These are phyloP conservation scores for Groenewaldozyma sp. DNA, from an alignment of 1,139 yeast genomes.

Conservation along the genomic window DNA sequence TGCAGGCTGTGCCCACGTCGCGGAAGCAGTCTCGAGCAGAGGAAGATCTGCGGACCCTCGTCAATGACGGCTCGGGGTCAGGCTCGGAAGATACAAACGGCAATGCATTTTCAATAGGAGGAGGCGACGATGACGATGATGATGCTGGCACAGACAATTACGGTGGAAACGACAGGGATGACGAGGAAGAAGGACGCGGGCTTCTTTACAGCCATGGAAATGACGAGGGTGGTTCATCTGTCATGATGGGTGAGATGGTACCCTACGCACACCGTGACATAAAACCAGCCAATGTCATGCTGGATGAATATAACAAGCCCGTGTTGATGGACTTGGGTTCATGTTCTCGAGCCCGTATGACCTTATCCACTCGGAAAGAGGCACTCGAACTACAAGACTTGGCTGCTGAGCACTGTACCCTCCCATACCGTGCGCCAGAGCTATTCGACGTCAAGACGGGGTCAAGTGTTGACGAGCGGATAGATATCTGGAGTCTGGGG, in stretches of 20 bases:
- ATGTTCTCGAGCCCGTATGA: constrained; percentile 53
- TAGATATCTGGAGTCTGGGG: constrained; percentile 89
- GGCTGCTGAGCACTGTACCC: constrained; percentile 79
- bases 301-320: constrained; percentile 60
- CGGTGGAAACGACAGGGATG: constrained; percentile 5
- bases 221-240: constrained; percentile 27
- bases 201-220: constrained; percentile 20
- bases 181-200: constrained; percentile 13
- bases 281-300: constrained; percentile 84
- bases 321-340: constrained; percentile 83
- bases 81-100: constrained; percentile 11
- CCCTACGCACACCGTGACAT: constrained; percentile 83
- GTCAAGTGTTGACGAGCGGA: constrained; percentile 53
- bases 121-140: constrained; percentile 11
- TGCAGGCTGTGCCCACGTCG: constrained; percentile 5
- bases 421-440: constrained; percentile 89
- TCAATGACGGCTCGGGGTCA: neutral
- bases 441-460: constrained; percentile 67
- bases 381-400: constrained; percentile 71
- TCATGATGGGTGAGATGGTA: constrained; percentile 43
- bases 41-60: neutral
- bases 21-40: neutral
- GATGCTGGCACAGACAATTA: constrained; percentile 12
- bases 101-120: constrained; percentile 8
- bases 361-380: constrained; percentile 51